Percentiles rank a stretch among this genome's conserved stretches.
Conservation (phyloP, 768 basidiomycete species). For the Jaapia argillacea region DNA sequence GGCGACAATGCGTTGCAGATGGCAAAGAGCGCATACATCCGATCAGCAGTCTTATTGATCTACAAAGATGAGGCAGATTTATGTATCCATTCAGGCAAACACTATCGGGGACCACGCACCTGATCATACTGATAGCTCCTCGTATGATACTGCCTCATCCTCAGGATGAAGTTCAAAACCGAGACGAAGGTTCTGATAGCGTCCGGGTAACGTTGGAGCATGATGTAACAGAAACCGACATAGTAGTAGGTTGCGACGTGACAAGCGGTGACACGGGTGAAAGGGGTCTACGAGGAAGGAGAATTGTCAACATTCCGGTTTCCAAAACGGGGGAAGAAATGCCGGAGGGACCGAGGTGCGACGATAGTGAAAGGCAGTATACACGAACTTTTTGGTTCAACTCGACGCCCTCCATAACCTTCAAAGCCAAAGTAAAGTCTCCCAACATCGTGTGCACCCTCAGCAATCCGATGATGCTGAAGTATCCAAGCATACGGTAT, state of each 20-base stretch:
- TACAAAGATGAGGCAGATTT: slow-evolving; percentile 25
- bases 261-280: slow-evolving; percentile 92
- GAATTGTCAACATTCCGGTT: not conserved
- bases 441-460: slow-evolving; percentile 95
- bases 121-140: slow-evolving; percentile 95
- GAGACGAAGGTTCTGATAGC: slow-evolving; percentile 91
- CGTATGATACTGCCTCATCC: slow-evolving; percentile 96
- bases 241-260: slow-evolving; percentile 95
- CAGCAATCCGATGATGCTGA: slow-evolving; percentile 89
- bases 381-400: slow-evolving; percentile 69
- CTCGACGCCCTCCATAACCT: slow-evolving; percentile 91
- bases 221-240: slow-evolving; percentile 94
- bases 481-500: slow-evolving; percentile 94
- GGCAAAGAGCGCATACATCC: slow-evolving; percentile 95
- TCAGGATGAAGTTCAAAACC: slow-evolving; percentile 89
- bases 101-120: slow-evolving; percentile 28
- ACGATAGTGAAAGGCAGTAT: not conserved
- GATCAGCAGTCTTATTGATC: slow-evolving; percentile 96
- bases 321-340: not conserved
- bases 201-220: slow-evolving; percentile 89
- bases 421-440: slow-evolving; percentile 90
- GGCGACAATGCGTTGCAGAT: slow-evolving; percentile 92
- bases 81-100: not conserved
- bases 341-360: not conserved
- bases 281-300: slow-evolving; percentile 49